Evolutionary conservation across 192 early-diverging fungal species (phyloP).

Genomic region (Backusella westeae): DNA sequence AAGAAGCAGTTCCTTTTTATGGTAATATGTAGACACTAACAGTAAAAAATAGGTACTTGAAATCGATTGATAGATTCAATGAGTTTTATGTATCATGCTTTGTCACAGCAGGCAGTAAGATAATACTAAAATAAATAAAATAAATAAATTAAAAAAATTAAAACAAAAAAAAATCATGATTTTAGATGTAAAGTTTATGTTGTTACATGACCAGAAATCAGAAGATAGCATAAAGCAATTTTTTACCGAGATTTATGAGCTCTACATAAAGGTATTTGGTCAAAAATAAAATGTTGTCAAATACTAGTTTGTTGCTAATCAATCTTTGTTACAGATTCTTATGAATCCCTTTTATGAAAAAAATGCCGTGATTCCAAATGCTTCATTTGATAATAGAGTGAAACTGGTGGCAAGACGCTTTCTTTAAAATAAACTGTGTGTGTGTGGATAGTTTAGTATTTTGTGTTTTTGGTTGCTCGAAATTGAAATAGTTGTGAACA

Average conservation of each 20-base stretch:
- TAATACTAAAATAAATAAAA: neutral
- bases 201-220: conserved; percentile 78
- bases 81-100: conserved; percentile 92
- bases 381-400: conserved; percentile 81
- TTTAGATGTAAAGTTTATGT: conserved; percentile 72
- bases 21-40: neutral
- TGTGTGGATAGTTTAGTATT: neutral
- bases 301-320: neutral
- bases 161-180: neutral
- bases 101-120: conserved; percentile 81
- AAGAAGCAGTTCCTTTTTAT: neutral
- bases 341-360: conserved; percentile 91
- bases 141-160: neutral
- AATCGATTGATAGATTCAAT: conserved; percentile 93
- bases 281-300: neutral
- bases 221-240: conserved; percentile 80
- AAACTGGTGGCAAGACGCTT: conserved; percentile 70
- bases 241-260: conserved; percentile 81
- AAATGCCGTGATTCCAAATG: conserved; percentile 75
- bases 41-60: conserved; percentile 71
- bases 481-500: neutral
- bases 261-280: conserved; percentile 77
- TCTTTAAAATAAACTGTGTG: conserved; percentile 44
- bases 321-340: conserved; percentile 50
- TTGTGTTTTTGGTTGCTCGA: neutral